Evolutionary conservation across 1,139 yeast species (phyloP), one percentile per base, ranked within the genome.

Genomic region (Pichia sp.): DNA sequence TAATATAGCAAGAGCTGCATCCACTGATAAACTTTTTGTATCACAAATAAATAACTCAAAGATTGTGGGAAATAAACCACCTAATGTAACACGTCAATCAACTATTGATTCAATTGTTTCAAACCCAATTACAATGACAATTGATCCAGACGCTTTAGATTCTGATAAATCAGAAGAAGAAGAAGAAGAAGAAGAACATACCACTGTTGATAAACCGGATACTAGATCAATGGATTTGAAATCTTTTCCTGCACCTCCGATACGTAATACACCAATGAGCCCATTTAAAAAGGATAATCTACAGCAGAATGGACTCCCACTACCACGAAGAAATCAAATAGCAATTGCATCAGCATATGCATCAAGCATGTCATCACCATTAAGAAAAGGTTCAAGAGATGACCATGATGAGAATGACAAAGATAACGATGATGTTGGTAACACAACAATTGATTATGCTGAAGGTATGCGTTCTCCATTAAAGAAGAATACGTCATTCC

Each of bases 391-490:
- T 15, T 20, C 26, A 12, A 32, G 6, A 9, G 24, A 16, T 11
- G 3, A 29, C 18, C 34, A 12, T 42, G 43, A 9, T 38, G 37
- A 16, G 34, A 41, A 15, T 25, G 36, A 20, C 26, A 43, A 39
- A 30, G 29, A 7, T 32, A 25, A 38, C 15, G 30, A 18, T 20
- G n/a, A 26, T 15, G 29, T 23, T 26, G 34, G 34, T 20, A 23
- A 40, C 9, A 45, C 40, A 7, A 35, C 45, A 5, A 20, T 40
- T 26, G 44, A 40, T 24, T 46, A 27, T 45, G 52, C 50, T 2
- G 52, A 49, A 42, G 52, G 52, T 24, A 49, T 49, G 52, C 39
- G 52, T 16, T 49, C 52, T 16, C 50, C 52, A 16, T 23, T 46
- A 16, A 49, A 49, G 18, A 36, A 25, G 7, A 40, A 43, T n/a